Conservation (phyloP, 192 early-diverging fungal species). For the Coemansia sp. region DNA sequence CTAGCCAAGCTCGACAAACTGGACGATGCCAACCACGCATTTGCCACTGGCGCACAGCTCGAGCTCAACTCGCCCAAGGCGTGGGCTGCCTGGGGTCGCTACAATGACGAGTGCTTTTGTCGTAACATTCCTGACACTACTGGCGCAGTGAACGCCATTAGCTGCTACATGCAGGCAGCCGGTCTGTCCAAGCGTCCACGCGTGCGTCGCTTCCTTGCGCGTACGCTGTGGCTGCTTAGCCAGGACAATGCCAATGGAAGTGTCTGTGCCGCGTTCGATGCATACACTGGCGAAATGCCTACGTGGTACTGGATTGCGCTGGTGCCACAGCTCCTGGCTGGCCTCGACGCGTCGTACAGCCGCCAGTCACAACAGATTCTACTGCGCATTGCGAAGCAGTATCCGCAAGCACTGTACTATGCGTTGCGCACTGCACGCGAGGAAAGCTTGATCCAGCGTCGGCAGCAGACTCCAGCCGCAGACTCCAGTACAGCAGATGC, state of each 20-base stretch:
- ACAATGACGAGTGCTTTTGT: conserved; percentile 89
- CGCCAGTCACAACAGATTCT: conserved; percentile 79
- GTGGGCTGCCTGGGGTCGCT: conserved; percentile 96
- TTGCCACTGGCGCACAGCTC: conserved; percentile 86
- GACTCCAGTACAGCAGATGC: conserved; percentile 6
- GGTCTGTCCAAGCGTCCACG: conserved; percentile 83
- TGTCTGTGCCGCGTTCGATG: conserved; percentile 79
- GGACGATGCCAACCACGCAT: conserved; percentile 86
- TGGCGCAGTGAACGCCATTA: conserved; percentile 85
- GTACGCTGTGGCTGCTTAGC: conserved; percentile 92
- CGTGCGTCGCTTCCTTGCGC: conserved; percentile 85
- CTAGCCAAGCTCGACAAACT: conserved; percentile 81
- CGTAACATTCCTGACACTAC: conserved; percentile 78
- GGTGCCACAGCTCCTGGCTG: conserved; percentile 89
- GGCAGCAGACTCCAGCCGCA: conserved; percentile 20
- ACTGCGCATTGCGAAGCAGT: conserved; percentile 91
- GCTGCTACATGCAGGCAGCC: conserved; percentile 93
- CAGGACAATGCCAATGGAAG: conserved; percentile 77
- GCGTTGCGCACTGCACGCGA: conserved; percentile 90
- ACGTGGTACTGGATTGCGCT: conserved; percentile 99
- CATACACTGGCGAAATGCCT: conserved; percentile 87
- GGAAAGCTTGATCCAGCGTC: conserved; percentile 70
- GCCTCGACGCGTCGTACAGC: conserved; percentile 70
- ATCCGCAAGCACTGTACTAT: conserved; percentile 87
- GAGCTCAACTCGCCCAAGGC: conserved; percentile 88